phyloP scores from a whole-genome alignment of 2,329 filamentous ascomycete species.

The Gyromitra esculenta region DNA sequence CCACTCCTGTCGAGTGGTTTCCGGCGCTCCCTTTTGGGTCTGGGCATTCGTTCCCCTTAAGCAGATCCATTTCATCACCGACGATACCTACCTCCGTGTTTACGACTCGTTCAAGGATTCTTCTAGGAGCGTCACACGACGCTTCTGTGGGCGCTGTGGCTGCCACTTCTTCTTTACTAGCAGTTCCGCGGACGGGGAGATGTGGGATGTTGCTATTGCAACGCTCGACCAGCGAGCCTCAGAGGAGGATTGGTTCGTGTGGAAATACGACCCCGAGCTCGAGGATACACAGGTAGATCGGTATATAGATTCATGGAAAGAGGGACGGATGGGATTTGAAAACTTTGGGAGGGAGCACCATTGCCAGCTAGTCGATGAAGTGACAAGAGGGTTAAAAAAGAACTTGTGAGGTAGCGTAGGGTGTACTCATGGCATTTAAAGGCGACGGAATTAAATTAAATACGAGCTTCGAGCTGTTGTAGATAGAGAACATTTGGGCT shows the following conservation, averaged over 20 bases:
- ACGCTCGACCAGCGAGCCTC: slow-evolving; percentile 2
- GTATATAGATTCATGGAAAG: slow-evolving; percentile 44
- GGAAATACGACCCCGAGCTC: slow-evolving; percentile 12
- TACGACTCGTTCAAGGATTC: slow-evolving; percentile 3
- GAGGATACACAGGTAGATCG: slow-evolving; percentile 22
- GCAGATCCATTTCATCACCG: slow-evolving; percentile 11
- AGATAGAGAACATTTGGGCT: neutral
- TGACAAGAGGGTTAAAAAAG: slow-evolving; percentile 14
- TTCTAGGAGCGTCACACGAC: slow-evolving; percentile 15
- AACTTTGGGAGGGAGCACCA: slow-evolving; percentile 33
- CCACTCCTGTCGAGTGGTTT: slow-evolving; percentile 37
- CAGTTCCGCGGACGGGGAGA: neutral
- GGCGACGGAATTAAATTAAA: neutral
- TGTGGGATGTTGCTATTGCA: slow-evolving; percentile 43
- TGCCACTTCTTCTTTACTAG: slow-evolving; percentile 38
- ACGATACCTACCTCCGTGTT: neutral
- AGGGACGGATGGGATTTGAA: slow-evolving; percentile 37
- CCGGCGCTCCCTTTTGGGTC: slow-evolving; percentile 41
- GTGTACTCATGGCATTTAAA: neutral
- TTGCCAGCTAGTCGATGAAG: slow-evolving; percentile 32
- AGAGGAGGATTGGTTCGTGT: slow-evolving; percentile 37
- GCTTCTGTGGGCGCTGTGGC: slow-evolving; percentile 40
- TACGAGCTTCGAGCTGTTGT: neutral
- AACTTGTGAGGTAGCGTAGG: neutral
- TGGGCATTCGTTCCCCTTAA: slow-evolving; percentile 45